A percentile compares a stretch with the other conserved stretches of the same genome.
Conservation (phyloP, 2,329 filamentous ascomycete species). For the Pyrenophora tritici-repentis region DNA sequence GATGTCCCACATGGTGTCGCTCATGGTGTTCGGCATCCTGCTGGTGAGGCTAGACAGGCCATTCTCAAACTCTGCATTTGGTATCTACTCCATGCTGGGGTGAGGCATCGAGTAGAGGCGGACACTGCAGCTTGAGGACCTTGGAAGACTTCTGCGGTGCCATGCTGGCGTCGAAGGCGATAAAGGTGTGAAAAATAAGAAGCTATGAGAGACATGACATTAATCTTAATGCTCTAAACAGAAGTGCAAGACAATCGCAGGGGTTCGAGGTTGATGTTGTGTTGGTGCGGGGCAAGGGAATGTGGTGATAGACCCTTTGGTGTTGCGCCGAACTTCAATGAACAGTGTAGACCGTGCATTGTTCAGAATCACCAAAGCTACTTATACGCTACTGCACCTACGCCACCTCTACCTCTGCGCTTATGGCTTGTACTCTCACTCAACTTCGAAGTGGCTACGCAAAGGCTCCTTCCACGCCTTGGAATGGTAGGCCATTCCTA, state of each 20-base stretch:
- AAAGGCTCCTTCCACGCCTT: conserved; percentile 17
- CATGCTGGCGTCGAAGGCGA: too few relatives aligned
- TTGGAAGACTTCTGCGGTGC: neutral
- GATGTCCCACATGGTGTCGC: too few relatives aligned
- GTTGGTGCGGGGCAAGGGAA: conserved; percentile 5
- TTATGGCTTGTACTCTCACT: conserved; percentile 4
- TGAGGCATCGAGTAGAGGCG: neutral
- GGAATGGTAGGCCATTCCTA: conserved; percentile 33
- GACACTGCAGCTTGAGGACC: neutral
- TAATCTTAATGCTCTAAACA: neutral
- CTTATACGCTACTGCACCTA: neutral
- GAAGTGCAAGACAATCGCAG: neutral
- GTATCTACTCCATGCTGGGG: neutral
- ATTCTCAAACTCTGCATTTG: neutral
- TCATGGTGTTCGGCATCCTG: too few relatives aligned
- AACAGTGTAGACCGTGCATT: conserved; percentile 7
- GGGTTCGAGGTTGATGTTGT: neutral
- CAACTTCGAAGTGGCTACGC: conserved; percentile 7
- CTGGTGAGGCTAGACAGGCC: too few relatives aligned
- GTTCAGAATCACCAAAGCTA: neutral
- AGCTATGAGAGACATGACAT: too few relatives aligned
- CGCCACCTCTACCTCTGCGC: neutral
- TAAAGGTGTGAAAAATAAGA: neutral
- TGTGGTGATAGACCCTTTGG: conserved; percentile 10
- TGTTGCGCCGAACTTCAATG: conserved; percentile 10